Evolutionary conservation across 2,329 filamentous ascomycete species (phyloP).

Genomic region (Epichloe uncinata): DNA sequence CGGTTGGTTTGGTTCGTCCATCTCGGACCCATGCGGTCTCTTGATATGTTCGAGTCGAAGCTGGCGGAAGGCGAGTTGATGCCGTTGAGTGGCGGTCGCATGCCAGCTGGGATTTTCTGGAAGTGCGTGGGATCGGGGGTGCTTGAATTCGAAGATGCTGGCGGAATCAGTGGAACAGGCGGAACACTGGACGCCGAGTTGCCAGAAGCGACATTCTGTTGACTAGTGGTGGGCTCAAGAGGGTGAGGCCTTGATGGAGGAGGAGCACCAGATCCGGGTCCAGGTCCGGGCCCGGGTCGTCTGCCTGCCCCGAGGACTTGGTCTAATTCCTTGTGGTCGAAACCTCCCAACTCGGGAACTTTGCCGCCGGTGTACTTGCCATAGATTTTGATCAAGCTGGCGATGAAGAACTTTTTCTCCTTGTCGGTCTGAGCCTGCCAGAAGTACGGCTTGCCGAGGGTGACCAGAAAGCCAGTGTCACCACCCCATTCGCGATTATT

Average conservation of each 20-base stretch:
- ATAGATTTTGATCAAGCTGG: constrained; percentile 90
- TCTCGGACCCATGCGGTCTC: constrained; percentile 28
- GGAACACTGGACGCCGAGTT: constrained; percentile 7
- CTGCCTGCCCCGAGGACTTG: constrained; percentile 51
- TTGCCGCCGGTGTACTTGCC: constrained; percentile 89
- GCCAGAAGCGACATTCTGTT: constrained; percentile 10
- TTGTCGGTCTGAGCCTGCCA: constrained; percentile 90
- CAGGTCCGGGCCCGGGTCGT: constrained; percentile 20
- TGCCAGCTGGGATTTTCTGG: constrained; percentile 15
- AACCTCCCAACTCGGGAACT: constrained; percentile 65
- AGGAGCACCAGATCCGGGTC: constrained; percentile 10
- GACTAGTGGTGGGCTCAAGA: constrained; percentile 13
- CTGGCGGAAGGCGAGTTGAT: constrained; percentile 37
- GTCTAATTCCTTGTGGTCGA: constrained; percentile 67
- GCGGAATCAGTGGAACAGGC: constrained; percentile 6
- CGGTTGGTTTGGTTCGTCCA: constrained; percentile 37
- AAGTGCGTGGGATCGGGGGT: constrained; percentile 16
- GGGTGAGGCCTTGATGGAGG: constrained; percentile 13
- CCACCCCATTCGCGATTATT: constrained; percentile 64
- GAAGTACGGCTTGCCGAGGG: constrained; percentile 87
- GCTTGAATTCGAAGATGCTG: constrained; percentile 9
- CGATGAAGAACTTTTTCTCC: constrained; percentile 98
- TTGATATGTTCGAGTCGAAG: constrained; percentile 32
- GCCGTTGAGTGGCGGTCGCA: constrained; percentile 25
- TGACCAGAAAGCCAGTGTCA: constrained; percentile 74